Evolutionary conservation across 1,284 basidiomycete genomes (phyloP).

Genomic region (Trichosporon coremiiforme): DNA sequence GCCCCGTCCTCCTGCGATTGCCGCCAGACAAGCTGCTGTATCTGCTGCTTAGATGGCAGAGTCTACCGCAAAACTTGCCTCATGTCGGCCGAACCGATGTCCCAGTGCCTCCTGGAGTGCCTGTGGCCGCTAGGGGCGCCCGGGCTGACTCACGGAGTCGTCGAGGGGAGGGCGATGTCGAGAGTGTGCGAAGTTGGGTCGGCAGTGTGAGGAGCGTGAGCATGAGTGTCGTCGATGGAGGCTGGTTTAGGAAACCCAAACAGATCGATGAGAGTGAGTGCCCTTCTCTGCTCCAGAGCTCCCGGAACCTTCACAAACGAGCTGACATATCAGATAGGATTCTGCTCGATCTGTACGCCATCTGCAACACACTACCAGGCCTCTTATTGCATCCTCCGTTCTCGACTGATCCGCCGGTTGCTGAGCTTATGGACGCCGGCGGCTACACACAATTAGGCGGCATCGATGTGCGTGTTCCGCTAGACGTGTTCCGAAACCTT

Average conservation of each 20-base stretch:
- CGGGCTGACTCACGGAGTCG: conserved; percentile 19
- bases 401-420: conserved; percentile 46
- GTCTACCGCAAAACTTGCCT: conserved; percentile 40
- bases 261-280: conserved; percentile 50
- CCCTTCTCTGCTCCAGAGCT: no score
- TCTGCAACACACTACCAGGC: conserved; percentile 53
- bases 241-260: conserved; percentile 48
- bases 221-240: conserved; percentile 30
- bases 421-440: conserved; percentile 51
- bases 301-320: no score
- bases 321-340: conserved; percentile 44
- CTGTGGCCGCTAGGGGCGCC: conserved; percentile 42
- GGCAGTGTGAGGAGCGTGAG: conserved; percentile 52
- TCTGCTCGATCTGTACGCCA: conserved; percentile 49
- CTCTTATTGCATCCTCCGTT: conserved; percentile 53
- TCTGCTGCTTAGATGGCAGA: conserved; percentile 54
- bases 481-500: conserved; percentile 53
- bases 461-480: conserved; percentile 53
- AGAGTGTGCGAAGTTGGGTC: conserved; percentile 54
- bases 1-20: conserved; percentile 50
- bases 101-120: conserved; percentile 47
- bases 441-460: conserved; percentile 54
- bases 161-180: conserved; percentile 49
- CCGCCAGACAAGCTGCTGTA: conserved; percentile 55
- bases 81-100: conserved; percentile 54